phyloP scores from a whole-genome alignment of 805 yeast species.

The Schwanniomyces vanrijiae region DNA sequence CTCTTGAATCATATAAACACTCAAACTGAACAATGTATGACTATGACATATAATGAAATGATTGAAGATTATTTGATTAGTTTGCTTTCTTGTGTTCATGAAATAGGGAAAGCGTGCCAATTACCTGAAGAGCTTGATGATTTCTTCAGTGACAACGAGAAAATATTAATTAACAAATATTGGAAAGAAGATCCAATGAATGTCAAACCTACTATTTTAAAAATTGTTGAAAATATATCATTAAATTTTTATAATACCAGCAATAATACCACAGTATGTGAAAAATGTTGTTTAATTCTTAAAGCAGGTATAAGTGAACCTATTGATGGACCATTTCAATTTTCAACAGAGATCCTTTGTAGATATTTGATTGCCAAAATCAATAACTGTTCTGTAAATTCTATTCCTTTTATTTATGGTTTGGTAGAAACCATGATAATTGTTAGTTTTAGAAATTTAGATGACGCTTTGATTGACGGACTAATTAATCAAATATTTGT shows the following conservation, averaged over 20 bases:
- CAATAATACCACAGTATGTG: constrained; percentile 53
- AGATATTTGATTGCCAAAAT: constrained; percentile 37
- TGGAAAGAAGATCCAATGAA: constrained; percentile 52
- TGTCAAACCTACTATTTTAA: constrained; percentile 43
- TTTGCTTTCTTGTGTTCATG: constrained; percentile 61
- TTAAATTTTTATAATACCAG: constrained; percentile 35
- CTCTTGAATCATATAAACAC: constrained; percentile 24
- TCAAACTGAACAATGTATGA: constrained; percentile 11
- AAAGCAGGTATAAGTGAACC: constrained; percentile 64
- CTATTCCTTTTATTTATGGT: constrained; percentile 45
- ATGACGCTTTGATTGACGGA: constrained; percentile 29
- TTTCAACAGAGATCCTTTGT: constrained; percentile 41
- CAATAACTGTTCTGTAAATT: constrained; percentile 22
- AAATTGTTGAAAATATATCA: constrained; percentile 43
- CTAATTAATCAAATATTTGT: constrained; percentile 41
- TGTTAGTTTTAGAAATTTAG: constrained; percentile 31
- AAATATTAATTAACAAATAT: constrained; percentile 26
- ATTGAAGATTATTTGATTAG: constrained; percentile 52
- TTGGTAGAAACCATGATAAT: constrained; percentile 45
- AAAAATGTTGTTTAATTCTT: constrained; percentile 61
- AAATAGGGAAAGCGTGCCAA: constrained; percentile 68
- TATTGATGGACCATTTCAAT: constrained; percentile 65
- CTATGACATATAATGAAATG: constrained; percentile 10
- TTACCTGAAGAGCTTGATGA: constrained; percentile 54
- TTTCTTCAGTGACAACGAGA: constrained; percentile 32